Percentiles rank a stretch among this genome's conserved stretches.
Conservation (phyloP, 768 basidiomycete genomes). For the Suillus discolor region DNA sequence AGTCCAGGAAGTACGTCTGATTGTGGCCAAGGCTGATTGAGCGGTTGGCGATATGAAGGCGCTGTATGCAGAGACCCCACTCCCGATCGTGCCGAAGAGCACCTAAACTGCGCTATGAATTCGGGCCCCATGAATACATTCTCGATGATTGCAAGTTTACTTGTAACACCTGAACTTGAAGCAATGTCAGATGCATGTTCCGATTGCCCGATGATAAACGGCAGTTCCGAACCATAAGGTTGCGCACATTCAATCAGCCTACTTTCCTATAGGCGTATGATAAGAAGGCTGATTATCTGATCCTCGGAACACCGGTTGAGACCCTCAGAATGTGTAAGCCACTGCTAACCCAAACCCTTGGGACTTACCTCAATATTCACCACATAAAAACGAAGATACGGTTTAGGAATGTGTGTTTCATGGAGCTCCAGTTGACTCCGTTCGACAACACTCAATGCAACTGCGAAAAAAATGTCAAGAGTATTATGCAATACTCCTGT, state of each 20-base stretch:
- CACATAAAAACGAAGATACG: neutral
- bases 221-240: neutral
- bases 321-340: neutral
- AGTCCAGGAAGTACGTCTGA: constrained; percentile 36
- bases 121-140: neutral
- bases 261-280: neutral
- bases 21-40: constrained; percentile 35
- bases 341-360: neutral
- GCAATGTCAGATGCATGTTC: neutral
- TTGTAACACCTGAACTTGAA: neutral
- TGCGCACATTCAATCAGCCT: neutral
- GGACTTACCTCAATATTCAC: neutral
- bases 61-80: constrained; percentile 26
- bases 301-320: neutral
- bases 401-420: neutral
- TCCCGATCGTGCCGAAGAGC: neutral
- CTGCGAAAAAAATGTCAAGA: neutral
- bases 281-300: neutral
- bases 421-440: neutral
- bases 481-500: neutral
- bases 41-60: constrained; percentile 20
- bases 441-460: neutral
- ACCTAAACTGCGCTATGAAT: neutral
- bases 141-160: neutral
- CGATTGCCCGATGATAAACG: neutral